Percentiles rank a stretch among this genome's conserved stretches.
phyloP scores from a whole-genome alignment of 805 yeast genomes.

The Naumovozyma dairenensis region DNA sequence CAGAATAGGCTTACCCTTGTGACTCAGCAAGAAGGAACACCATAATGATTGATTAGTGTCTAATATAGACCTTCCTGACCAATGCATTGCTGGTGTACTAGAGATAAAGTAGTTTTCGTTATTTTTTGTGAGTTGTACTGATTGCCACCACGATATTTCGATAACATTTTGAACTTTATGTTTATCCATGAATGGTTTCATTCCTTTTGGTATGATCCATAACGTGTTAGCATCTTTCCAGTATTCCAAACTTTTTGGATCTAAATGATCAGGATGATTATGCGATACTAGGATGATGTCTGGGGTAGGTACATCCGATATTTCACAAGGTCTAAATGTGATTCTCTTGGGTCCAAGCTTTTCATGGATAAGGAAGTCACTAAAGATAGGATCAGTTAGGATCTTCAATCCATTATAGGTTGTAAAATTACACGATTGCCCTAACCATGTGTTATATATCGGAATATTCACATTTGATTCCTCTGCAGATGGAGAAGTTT shows the following conservation, averaged over 20 bases:
- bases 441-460: constrained; percentile 67
- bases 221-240: constrained; percentile 28
- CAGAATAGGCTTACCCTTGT: constrained; percentile 58
- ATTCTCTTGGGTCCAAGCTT: constrained; percentile 76
- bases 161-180: constrained; percentile 51
- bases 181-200: constrained; percentile 47
- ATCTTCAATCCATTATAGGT: constrained; percentile 65
- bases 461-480: constrained; percentile 6
- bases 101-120: constrained; percentile 61
- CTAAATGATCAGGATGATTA: constrained; percentile 93
- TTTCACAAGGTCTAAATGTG: constrained; percentile 60
- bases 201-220: constrained; percentile 90
- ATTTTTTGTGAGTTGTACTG: constrained; percentile 33
- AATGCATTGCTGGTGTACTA: constrained; percentile 92
- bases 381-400: constrained; percentile 78
- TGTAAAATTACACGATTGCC: constrained; percentile 77
- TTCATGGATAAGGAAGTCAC: constrained; percentile 50
- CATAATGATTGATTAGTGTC: constrained; percentile 79
- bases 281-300: constrained; percentile 77
- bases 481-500: not conserved
- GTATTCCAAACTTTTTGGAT: constrained; percentile 43
- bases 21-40: constrained; percentile 74
- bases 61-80: constrained; percentile 80
- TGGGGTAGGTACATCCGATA: constrained; percentile 56
- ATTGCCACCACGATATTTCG: constrained; percentile 94